Percentiles rank a stretch among this genome's conserved stretches.
These are phyloP conservation scores for Blepharisma stoltei DNA, from an alignment of 73 alveolate species.

Conservation along the genomic window DNA sequence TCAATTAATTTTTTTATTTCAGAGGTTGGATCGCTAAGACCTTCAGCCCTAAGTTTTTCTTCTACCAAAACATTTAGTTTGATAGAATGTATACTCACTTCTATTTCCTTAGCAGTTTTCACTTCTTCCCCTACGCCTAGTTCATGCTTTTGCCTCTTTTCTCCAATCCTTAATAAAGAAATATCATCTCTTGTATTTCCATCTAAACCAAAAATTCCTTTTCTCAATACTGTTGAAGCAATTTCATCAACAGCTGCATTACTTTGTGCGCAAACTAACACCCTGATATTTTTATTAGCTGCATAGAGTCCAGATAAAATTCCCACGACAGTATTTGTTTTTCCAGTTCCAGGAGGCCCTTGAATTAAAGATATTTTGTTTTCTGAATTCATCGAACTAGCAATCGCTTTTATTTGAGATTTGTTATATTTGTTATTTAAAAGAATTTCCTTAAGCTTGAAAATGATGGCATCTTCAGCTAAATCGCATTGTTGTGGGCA, in stretches of 20 bases:
- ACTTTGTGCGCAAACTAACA: conserved; percentile 89
- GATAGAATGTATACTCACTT: background rate
- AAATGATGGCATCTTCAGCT: too few species aligned
- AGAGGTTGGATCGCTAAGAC: background rate
- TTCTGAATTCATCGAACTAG: background rate
- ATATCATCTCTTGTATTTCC: conserved; percentile 36
- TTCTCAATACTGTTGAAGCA: conserved; percentile 58
- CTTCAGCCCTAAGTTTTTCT: background rate
- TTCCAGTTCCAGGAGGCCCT: conserved; percentile 91
- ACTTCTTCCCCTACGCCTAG: background rate
- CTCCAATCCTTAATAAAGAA: conserved; percentile 50
- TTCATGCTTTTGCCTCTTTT: conserved; percentile 22
- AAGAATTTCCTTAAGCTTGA: too few species aligned
- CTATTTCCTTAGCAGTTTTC: background rate
- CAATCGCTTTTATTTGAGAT: conserved; percentile 19
- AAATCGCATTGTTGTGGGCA: too few species aligned
- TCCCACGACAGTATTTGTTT: conserved; percentile 68
- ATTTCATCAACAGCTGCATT: conserved; percentile 93
- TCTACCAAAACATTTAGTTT: background rate
- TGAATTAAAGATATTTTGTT: conserved; percentile 49
- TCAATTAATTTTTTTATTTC: background rate
- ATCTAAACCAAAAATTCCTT: conserved; percentile 46
- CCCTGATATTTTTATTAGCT: conserved; percentile 47
- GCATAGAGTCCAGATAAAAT: conserved; percentile 34
- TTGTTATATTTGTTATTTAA: background rate